Conservation (phyloP, 2,329 filamentous ascomycete genomes). For the Xylaria hypoxylon region DNA sequence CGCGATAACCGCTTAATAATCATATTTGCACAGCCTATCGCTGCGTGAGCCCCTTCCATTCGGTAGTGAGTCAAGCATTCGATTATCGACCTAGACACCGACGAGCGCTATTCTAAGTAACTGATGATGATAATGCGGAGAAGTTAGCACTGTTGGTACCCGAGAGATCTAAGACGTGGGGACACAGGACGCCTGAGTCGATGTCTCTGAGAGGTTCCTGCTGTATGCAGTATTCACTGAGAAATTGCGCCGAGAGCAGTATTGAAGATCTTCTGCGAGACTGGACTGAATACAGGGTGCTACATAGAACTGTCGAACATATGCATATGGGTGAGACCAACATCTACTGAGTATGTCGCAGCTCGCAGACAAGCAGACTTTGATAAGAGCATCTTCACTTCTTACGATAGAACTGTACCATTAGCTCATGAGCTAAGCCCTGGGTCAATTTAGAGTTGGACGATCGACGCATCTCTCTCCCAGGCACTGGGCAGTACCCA, state of each 20-base stretch:
- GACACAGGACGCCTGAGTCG: conserved; percentile 24
- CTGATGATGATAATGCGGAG: conserved; percentile 19
- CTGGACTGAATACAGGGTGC: conserved; percentile 10
- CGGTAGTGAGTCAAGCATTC: conserved; percentile 9
- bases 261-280: conserved; percentile 17
- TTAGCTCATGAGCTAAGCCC: conserved; percentile 5
- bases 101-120: conserved; percentile 21
- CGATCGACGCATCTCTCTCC: neutral
- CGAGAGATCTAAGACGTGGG: conserved; percentile 35
- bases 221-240: conserved; percentile 16
- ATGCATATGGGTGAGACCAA: conserved; percentile 7
- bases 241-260: conserved; percentile 13
- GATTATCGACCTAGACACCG: conserved; percentile 8
- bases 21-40: conserved; percentile 21
- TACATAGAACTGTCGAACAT: conserved; percentile 9
- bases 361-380: neutral
- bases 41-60: neutral
- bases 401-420: neutral
- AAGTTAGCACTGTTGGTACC: conserved; percentile 33
- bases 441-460: neutral
- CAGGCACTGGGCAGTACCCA: too few relatives aligned
- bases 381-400: neutral
- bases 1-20: conserved; percentile 17
- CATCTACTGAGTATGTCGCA: conserved; percentile 9
- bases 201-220: conserved; percentile 26